These are phyloP conservation scores for Xylaria sp. DNA, from an alignment of 2,329 filamentous ascomycete species.

Conservation along the genomic window DNA sequence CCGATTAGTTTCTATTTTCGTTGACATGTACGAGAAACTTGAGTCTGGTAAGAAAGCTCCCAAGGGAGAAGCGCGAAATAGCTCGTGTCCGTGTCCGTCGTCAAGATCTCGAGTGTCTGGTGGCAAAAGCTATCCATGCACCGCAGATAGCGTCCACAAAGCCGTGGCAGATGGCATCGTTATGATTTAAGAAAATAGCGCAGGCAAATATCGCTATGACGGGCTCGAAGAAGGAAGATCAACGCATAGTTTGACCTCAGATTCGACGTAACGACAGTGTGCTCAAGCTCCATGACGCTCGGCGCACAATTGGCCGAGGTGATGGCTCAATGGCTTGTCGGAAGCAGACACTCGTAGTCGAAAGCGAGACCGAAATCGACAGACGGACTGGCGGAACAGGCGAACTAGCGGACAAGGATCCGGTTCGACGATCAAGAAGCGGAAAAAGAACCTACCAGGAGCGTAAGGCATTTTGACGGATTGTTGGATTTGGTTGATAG, in stretches of 20 bases:
- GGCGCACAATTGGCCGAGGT: conserved; percentile 7
- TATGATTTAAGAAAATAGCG: conserved; percentile 27
- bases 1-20: conserved; percentile 26
- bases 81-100: background rate
- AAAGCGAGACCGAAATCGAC: background rate
- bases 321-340: conserved; percentile 28
- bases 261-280: background rate
- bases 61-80: background rate
- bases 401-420: background rate
- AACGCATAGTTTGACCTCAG: background rate
- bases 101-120: background rate
- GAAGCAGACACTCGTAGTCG: conserved; percentile 17
- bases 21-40: background rate
- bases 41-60: background rate
- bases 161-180: background rate
- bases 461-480: conserved; percentile 41
- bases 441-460: conserved; percentile 38
- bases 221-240: conserved; percentile 15
- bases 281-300: conserved; percentile 4
- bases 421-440: conserved; percentile 1
- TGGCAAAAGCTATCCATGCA: background rate
- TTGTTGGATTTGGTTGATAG: conserved; percentile 14
- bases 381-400: no score
- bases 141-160: background rate
- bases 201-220: conserved; percentile 16